These are phyloP conservation scores for Calonectria pseudoturangicola DNA, from an alignment of 2,329 filamentous ascomycete genomes.

Conservation along the genomic window DNA sequence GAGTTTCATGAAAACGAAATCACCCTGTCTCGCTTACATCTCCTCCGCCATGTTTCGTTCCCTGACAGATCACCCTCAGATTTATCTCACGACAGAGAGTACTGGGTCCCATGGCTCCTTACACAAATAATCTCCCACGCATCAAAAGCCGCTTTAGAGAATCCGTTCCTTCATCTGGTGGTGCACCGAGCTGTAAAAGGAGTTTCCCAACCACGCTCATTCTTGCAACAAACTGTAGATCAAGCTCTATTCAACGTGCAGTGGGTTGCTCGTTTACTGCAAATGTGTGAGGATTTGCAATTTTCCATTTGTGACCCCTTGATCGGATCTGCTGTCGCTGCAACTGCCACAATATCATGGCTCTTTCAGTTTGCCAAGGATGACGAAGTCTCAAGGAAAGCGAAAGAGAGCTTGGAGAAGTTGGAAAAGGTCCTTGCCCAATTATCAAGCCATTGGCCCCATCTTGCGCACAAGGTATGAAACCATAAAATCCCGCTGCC, in stretches of 20 bases:
- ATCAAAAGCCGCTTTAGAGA: slow-evolving; percentile 46
- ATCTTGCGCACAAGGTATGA: slow-evolving; percentile 49
- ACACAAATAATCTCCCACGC: slow-evolving; percentile 52
- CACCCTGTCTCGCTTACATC: slow-evolving; percentile 41
- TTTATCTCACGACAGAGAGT: slow-evolving; percentile 43
- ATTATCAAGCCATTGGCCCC: slow-evolving; percentile 45
- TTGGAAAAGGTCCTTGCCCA: slow-evolving; percentile 41
- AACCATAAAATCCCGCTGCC: too few relatives aligned
- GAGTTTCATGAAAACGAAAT: slow-evolving; percentile 50
- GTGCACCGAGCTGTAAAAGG: slow-evolving; percentile 44
- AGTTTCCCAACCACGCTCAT: slow-evolving; percentile 47
- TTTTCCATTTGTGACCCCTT: slow-evolving; percentile 50
- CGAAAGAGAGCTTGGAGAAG: slow-evolving; percentile 42
- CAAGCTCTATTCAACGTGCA: slow-evolving; percentile 50
- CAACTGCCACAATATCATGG: slow-evolving; percentile 49
- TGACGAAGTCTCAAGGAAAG: slow-evolving; percentile 44
- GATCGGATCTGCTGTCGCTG: slow-evolving; percentile 47
- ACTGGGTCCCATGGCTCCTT: slow-evolving; percentile 48
- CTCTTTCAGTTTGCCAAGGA: slow-evolving; percentile 53
- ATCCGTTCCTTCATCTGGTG: slow-evolving; percentile 52
- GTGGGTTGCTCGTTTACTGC: slow-evolving; percentile 50
- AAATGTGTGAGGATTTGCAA: slow-evolving; percentile 47
- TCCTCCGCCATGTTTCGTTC: slow-evolving; percentile 49
- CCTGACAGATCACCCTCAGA: slow-evolving; percentile 43
- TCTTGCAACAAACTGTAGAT: slow-evolving; percentile 51